Percentiles rank a stretch among this genome's conserved stretches.
These are phyloP conservation scores for Lippia alba DNA, from an alignment of 305 asterid species.

Conservation along the genomic window DNA sequence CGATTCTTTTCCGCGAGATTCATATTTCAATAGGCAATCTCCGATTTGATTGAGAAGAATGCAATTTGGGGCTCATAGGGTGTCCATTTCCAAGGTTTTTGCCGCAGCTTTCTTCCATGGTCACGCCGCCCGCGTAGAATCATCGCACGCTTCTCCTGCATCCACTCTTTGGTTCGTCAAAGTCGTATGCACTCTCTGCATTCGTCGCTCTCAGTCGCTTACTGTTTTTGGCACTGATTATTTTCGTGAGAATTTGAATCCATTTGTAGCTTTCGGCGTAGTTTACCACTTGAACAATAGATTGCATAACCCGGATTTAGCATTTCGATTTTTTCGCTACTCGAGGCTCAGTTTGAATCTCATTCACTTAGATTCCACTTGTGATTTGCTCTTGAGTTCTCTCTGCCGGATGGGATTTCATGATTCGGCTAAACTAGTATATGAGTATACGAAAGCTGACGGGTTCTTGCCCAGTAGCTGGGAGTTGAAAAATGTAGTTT, in stretches of 20 bases:
- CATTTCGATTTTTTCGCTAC: conserved; percentile 68
- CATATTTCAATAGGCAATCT: background rate
- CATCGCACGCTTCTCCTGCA: conserved; percentile 47
- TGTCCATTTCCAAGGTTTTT: conserved; percentile 46
- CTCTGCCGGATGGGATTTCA: conserved; percentile 62
- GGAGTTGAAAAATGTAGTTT: conserved; percentile 49
- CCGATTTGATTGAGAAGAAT: conserved; percentile 48
- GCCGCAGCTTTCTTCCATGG: conserved; percentile 54
- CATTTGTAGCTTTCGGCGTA: conserved; percentile 66
- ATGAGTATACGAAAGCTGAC: conserved; percentile 62
- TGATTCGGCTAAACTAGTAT: conserved; percentile 56
- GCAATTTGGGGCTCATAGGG: conserved; percentile 72
- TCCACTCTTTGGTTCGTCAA: conserved; percentile 79
- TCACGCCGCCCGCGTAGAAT: conserved; percentile 47
- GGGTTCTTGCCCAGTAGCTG: conserved; percentile 51
- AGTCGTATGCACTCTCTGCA: conserved; percentile 72
- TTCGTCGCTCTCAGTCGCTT: conserved; percentile 52
- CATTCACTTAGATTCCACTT: conserved; percentile 58
- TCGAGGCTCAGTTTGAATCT: conserved; percentile 66
- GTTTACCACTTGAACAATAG: conserved; percentile 55
- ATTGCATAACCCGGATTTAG: conserved; percentile 60
- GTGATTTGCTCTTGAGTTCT: conserved; percentile 65
- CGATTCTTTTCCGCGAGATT: conserved; percentile 1
- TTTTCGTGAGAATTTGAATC: conserved; percentile 63
- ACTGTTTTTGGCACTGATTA: conserved; percentile 52